A percentile compares a stretch with the other conserved stretches of the same genome.
Evolutionary conservation across 352 stramenopile genomes (phyloP).

Genomic region (Globisporangium iwayamae): DNA sequence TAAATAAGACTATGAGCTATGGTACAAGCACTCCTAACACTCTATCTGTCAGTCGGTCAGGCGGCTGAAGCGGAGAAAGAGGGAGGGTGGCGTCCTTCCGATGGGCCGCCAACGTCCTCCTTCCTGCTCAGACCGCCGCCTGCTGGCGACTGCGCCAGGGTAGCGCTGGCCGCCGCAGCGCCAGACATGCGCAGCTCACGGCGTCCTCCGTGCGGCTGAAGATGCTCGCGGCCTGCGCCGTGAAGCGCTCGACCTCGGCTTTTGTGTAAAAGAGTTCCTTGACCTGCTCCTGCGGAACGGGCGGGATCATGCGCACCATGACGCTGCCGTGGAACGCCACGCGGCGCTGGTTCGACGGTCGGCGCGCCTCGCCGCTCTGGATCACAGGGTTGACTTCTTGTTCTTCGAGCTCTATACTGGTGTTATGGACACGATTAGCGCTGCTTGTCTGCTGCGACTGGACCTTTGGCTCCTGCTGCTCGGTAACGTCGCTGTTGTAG

Average conservation of each 20-base stretch:
- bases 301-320: conserved; percentile 54
- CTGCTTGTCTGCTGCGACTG: neutral
- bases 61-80: too few species aligned
- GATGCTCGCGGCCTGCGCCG: conserved; percentile 47
- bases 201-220: conserved; percentile 50
- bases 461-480: neutral
- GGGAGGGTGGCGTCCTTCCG: neutral
- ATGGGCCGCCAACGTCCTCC: neutral
- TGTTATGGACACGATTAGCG: neutral
- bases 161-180: conserved; percentile 29
- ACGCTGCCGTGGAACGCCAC: conserved; percentile 64
- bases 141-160: conserved; percentile 18
- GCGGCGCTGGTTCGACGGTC: conserved; percentile 23
- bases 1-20: too few species aligned
- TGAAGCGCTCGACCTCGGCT: conserved; percentile 61
- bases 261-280: conserved; percentile 62
- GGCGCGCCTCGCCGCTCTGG: neutral
- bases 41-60: too few species aligned
- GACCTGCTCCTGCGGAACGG: conserved; percentile 42
- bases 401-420: conserved; percentile 2
- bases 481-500: neutral
- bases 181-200: conserved; percentile 28
- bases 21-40: too few species aligned
- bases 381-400: conserved; percentile 11
- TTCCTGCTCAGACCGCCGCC: neutral